Percentiles rank a stretch among this genome's conserved stretches.
phyloP scores from a whole-genome alignment of 352 stramenopile species.

The Thalassiosira hispida region DNA sequence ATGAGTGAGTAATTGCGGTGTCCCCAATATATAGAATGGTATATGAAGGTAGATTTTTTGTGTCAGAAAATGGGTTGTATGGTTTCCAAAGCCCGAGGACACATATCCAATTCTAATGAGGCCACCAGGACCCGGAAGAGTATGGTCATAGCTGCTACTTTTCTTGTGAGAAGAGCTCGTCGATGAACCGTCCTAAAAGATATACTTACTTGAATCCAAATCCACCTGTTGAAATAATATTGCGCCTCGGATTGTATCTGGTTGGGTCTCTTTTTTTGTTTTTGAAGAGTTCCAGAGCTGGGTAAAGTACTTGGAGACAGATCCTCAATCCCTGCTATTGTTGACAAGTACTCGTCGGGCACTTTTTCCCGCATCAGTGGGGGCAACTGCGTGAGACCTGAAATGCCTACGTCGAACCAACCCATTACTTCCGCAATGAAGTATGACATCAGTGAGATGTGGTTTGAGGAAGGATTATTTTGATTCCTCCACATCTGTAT shows the following conservation, averaged over 20 bases:
- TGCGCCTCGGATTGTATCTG: slow-evolving; percentile 78
- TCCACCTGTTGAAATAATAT: slow-evolving; percentile 91
- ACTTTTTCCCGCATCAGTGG: slow-evolving; percentile 87
- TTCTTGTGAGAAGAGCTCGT: no score
- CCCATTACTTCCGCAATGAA: slow-evolving; percentile 91
- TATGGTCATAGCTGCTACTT: no score
- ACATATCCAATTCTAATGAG: no score
- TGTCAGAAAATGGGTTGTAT: no score
- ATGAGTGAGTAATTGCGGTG: no score
- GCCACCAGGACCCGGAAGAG: no score
- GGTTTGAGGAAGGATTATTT: slow-evolving; percentile 85
- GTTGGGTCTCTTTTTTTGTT: slow-evolving; percentile 1
- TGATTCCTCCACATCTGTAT: slow-evolving; percentile 89
- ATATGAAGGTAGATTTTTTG: no score
- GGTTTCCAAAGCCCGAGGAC: no score
- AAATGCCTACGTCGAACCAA: slow-evolving; percentile 88
- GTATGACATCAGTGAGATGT: slow-evolving; percentile 84
- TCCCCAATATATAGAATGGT: no score
- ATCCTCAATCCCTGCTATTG: slow-evolving; percentile 86
- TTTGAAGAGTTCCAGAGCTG: no score
- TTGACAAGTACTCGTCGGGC: slow-evolving; percentile 82
- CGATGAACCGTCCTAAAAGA: no score
- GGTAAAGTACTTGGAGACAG: no score
- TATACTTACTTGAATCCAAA: slow-evolving; percentile 86
- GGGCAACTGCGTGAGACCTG: slow-evolving; percentile 77